phyloP scores from a whole-genome alignment of 306 rosid species.

The Gastrolobium bilobum region DNA sequence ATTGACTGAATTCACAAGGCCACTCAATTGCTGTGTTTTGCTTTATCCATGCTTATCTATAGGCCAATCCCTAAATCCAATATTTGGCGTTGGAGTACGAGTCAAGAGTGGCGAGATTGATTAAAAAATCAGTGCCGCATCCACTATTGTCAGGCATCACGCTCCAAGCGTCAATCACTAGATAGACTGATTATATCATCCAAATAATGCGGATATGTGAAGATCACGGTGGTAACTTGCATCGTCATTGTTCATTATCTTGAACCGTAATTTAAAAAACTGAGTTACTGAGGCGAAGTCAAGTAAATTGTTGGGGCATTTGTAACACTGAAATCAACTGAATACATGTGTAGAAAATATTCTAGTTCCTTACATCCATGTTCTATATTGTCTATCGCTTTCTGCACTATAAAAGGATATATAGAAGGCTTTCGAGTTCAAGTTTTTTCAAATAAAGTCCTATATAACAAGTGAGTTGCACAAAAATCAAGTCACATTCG shows the following conservation, averaged over 20 bases:
- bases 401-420: not conserved
- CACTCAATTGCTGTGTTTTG: not conserved
- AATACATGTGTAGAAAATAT: not conserved
- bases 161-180: not conserved
- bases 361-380: not conserved
- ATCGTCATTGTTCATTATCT: not conserved
- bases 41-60: slow-evolving; percentile 27
- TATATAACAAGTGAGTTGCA: not conserved
- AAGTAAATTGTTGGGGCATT: not conserved
- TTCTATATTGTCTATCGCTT: not conserved
- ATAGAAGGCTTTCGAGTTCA: not conserved
- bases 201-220: not conserved
- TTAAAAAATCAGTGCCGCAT: not conserved
- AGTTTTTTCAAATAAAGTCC: not conserved
- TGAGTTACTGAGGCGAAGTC: not conserved
- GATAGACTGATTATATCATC: not conserved
- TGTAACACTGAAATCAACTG: not conserved
- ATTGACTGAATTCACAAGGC: slow-evolving; percentile 7
- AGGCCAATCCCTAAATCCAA: slow-evolving; percentile 47
- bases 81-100: not conserved
- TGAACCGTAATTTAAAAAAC: not conserved
- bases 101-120: not conserved
- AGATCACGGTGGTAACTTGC: not conserved
- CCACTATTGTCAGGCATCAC: not conserved
- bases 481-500: not conserved